Percentiles rank a stretch among this genome's conserved stretches.
Evolutionary conservation across 2,329 filamentous ascomycete genomes (phyloP).

Genomic region (Fusarium sp.): DNA sequence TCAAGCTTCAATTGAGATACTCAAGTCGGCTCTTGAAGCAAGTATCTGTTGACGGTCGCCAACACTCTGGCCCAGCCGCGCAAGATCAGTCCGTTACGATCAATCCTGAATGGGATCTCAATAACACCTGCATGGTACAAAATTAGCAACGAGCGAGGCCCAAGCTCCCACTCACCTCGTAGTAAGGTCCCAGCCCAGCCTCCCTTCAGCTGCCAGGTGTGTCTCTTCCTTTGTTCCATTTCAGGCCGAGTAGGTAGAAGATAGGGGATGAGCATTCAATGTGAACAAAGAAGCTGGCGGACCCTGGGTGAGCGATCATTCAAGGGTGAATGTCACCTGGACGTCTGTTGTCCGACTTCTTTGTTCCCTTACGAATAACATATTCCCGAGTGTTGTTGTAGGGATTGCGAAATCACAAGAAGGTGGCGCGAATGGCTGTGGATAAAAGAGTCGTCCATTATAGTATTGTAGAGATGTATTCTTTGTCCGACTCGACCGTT

Average conservation of each 20-base stretch:
- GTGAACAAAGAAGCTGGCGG: conserved; percentile 24
- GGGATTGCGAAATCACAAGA: conserved; percentile 17
- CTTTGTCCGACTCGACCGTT: conserved; percentile 13
- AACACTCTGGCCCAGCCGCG: neutral
- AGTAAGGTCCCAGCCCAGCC: conserved; percentile 2
- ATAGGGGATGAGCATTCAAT: conserved; percentile 11
- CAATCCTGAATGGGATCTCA: conserved; percentile 26
- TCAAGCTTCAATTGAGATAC: neutral
- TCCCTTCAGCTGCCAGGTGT: neutral
- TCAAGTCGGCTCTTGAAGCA: neutral
- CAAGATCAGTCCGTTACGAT: neutral
- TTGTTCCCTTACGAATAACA: conserved; percentile 11
- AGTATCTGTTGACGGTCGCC: neutral
- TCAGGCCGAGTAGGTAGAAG: conserved; percentile 11
- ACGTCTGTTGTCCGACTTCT: neutral
- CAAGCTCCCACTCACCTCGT: conserved; percentile 2
- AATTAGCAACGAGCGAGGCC: conserved; percentile 24
- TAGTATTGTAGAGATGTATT: conserved; percentile 10
- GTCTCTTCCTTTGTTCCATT: conserved; percentile 25
- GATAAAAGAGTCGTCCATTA: conserved; percentile 22
- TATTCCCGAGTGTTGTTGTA: neutral
- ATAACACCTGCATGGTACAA: conserved; percentile 23
- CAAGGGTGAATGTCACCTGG: neutral
- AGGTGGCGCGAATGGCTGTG: neutral
- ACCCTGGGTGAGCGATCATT: neutral